These are phyloP conservation scores for Porcisia hertigi DNA, from an alignment of 208 protist species.

Conservation along the genomic window DNA sequence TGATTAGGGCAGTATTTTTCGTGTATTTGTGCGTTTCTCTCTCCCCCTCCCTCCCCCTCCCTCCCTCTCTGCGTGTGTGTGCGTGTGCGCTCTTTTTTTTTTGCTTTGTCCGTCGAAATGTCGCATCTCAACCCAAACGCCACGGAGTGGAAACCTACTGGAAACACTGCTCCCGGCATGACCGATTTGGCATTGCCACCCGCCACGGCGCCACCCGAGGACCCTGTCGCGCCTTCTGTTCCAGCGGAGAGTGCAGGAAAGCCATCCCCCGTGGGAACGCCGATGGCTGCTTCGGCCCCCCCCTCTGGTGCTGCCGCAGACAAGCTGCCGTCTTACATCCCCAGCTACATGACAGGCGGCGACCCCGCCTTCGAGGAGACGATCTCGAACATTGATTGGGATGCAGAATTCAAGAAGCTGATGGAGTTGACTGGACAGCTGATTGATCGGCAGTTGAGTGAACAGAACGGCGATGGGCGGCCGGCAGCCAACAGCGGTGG, in stretches of 20 bases:
- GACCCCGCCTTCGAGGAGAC: conserved; percentile 24
- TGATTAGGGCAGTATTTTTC: not conserved
- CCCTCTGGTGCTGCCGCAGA: not conserved
- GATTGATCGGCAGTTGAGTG: conserved; percentile 62
- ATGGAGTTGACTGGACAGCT: conserved; percentile 73
- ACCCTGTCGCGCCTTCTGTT: conserved; percentile 7
- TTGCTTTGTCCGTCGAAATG: conserved; percentile 20
- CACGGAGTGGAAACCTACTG: conserved; percentile 75
- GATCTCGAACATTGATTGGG: conserved; percentile 57
- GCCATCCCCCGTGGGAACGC: not conserved
- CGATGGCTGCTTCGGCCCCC: not conserved
- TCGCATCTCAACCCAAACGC: conserved; percentile 74
- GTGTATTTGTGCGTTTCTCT: not conserved
- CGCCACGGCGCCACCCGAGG: conserved; percentile 28
- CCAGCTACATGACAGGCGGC: conserved; percentile 33
- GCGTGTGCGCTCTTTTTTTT: not conserved
- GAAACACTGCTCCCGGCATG: conserved; percentile 38
- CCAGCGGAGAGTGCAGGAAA: not conserved
- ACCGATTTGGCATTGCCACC: conserved; percentile 45
- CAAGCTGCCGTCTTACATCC: conserved; percentile 29
- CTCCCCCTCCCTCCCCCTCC: not conserved
- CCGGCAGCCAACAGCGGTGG: conserved; percentile 10
- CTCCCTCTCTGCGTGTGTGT: not conserved
- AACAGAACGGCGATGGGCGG: conserved; percentile 35
- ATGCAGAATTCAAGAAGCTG: conserved; percentile 67